These are phyloP conservation scores for Chlorella sp. DNA, from an alignment of 139 green algal genomes.

Conservation along the genomic window DNA sequence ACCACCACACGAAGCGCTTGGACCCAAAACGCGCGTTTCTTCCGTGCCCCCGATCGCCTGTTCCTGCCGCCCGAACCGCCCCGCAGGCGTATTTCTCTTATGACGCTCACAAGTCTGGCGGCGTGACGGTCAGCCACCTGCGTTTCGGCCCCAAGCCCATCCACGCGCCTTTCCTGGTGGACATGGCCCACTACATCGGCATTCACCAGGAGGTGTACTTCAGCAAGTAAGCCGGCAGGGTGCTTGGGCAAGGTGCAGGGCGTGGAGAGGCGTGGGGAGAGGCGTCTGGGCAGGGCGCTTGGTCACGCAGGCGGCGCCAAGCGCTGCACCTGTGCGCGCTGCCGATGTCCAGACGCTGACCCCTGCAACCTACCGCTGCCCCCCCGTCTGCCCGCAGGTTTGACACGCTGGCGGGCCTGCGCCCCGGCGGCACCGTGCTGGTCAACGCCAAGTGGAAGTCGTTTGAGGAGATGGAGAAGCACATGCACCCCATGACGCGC, in stretches of 20 bases:
- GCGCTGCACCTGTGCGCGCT: too few relatives aligned
- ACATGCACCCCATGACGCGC: constrained; percentile 34
- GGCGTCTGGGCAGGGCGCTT: too few relatives aligned
- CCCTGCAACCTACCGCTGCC: too few relatives aligned
- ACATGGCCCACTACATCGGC: constrained; percentile 60
- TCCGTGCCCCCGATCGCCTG: too few relatives aligned
- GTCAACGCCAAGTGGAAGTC: constrained; percentile 58
- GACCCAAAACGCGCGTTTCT: too few relatives aligned
- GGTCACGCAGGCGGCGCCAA: too few relatives aligned
- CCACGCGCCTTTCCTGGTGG: constrained; percentile 53
- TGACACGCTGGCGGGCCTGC: constrained; percentile 50
- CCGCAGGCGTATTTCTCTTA: constrained; percentile 62
- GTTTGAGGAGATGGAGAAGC: constrained; percentile 27
- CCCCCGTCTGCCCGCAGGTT: constrained; percentile 41
- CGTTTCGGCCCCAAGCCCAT: constrained; percentile 60
- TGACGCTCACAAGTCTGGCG: constrained; percentile 64
- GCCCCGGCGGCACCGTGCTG: constrained; percentile 53
- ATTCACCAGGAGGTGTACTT: constrained; percentile 43
- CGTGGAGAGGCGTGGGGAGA: neutral
- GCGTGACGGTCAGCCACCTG: constrained; percentile 63
- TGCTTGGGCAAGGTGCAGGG: neutral
- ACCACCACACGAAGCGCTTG: too few relatives aligned
- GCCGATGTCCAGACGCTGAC: too few relatives aligned
- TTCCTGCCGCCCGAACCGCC: neutral
- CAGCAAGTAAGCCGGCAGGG: constrained; percentile 15